Base-by-base conservation (phyloP, 805 yeast species). In the Saturnispora dispora region DNA sequence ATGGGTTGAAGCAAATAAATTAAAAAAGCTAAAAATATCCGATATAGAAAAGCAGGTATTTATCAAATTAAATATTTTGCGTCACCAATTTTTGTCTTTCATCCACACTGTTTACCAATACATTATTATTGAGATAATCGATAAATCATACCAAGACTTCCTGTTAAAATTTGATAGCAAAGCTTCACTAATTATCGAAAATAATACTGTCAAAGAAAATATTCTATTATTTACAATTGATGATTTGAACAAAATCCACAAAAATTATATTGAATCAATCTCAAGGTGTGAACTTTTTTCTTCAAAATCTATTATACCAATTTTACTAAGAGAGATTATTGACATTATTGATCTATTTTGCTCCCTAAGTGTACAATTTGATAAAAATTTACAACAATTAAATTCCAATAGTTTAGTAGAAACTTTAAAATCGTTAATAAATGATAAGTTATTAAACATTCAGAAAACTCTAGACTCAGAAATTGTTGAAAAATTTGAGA, bases 91-190 rank as follows among this genome's bases (percentile, higher is more conserved):
- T 53, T 63, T 67, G 22, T 70, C 71, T 46, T 75, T 78, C 52
- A 60, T 79, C 28, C 69, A 69, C 46, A 63, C 65, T 1, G 54
- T 79, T 5, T 58, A 70, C 27, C 65, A 65, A 33, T 76, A 71
- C 54, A 65, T 78, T 18, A 69, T 74, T 18, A 69, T 63, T 55
- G 79, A 76, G 50, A 63, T 78, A 17, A 74, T 78, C 35, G 80
- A 77, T 36, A 60, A 62, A 23, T 72, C 66, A 51, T 69, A 57
- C 48, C 32, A 50, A 5, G 52, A 50, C 27, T 58, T 71, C 36
- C 60, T 69, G 41, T 62, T 63, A 5, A 48, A 47, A 11, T 53
- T 68, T 27, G 37, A 51, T 30, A 57, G 47, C 37, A 49, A 39
- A 15, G 50, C 54, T 30, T 11, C 15, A 47, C 32, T 39, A 15